A percentile compares a stretch with the other conserved stretches of the same genome.
phyloP scores from a whole-genome alignment of 2,329 filamentous ascomycete species.

The Ceratocystis albifundus region DNA sequence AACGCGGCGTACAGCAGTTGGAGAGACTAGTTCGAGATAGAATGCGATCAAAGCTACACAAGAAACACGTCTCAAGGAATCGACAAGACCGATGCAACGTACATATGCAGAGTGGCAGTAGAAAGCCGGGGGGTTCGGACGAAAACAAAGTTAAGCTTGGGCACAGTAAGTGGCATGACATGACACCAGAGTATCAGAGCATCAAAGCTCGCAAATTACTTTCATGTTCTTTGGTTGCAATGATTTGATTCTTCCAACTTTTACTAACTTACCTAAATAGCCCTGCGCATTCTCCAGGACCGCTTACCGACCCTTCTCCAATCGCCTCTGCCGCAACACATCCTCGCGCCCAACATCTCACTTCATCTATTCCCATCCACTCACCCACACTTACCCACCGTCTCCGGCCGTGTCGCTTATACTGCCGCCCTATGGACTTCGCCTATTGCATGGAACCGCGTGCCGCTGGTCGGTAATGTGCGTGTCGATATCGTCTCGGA shows the following conservation, averaged over 20 bases:
- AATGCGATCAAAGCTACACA: constrained; percentile 9
- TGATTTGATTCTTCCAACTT: too few species aligned
- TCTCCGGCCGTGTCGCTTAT: constrained; percentile 81
- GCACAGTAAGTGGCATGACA: constrained; percentile 39
- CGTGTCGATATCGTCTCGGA: constrained; percentile 78
- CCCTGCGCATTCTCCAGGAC: constrained; percentile 53
- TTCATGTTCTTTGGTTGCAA: not conserved
- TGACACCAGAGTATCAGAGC: too few species aligned
- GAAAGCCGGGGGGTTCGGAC: constrained; percentile 30
- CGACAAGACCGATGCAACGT: not conserved
- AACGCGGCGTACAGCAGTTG: constrained; percentile 11
- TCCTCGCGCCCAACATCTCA: constrained; percentile 63
- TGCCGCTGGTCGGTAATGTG: constrained; percentile 85
- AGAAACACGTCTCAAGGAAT: constrained; percentile 2
- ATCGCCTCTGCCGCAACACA: constrained; percentile 57
- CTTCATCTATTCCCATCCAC: constrained; percentile 63
- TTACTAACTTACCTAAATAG: constrained; percentile 26
- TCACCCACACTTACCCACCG: constrained; percentile 80
- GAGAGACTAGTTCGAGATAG: constrained; percentile 19
- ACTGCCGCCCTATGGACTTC: constrained; percentile 91
- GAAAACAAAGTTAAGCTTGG: constrained; percentile 52
- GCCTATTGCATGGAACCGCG: constrained; percentile 85
- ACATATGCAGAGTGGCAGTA: constrained; percentile 3
- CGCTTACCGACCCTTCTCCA: constrained; percentile 56
- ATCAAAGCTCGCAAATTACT: not conserved